Percentiles rank a stretch among this genome's conserved stretches.
phyloP scores from a whole-genome alignment of 345 rosid genomes.

The Brassica napus region DNA sequence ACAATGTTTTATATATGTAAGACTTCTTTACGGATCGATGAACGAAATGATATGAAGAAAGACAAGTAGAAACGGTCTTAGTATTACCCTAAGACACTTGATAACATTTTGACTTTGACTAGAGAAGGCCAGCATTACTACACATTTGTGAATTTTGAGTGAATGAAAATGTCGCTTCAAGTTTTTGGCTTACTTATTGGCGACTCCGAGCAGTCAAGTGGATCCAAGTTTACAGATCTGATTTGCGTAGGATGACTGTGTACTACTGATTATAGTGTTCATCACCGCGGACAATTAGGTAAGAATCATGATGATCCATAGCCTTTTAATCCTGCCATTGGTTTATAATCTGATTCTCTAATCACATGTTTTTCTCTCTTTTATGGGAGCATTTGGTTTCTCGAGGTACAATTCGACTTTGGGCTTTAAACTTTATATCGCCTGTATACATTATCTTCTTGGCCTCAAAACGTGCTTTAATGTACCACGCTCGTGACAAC shows the following conservation, averaged over 20 bases:
- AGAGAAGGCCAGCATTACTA: background rate
- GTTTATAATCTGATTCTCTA: too few species aligned
- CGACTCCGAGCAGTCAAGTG: too few species aligned
- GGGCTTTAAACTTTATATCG: background rate
- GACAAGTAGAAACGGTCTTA: background rate
- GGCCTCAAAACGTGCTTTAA: background rate
- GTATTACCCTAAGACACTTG: background rate
- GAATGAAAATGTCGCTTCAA: background rate
- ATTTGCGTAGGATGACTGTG: too few species aligned
- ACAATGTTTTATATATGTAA: too few species aligned
- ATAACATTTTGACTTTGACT: slow-evolving; percentile 24
- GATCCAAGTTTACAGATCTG: too few species aligned
- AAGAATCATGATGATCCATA: too few species aligned
- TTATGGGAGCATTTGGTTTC: background rate
- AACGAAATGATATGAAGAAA: background rate
- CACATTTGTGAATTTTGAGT: background rate
- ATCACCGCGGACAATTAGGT: too few species aligned
- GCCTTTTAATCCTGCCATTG: too few species aligned
- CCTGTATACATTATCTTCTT: background rate
- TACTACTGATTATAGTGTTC: too few species aligned
- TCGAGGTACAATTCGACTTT: background rate
- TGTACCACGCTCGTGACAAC: background rate
- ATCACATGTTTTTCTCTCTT: background rate
- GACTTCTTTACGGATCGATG: background rate
- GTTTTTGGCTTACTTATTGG: too few species aligned